These are phyloP conservation scores for Myxozyma melibiosi DNA, from an alignment of 805 yeast genomes.

Conservation along the genomic window DNA sequence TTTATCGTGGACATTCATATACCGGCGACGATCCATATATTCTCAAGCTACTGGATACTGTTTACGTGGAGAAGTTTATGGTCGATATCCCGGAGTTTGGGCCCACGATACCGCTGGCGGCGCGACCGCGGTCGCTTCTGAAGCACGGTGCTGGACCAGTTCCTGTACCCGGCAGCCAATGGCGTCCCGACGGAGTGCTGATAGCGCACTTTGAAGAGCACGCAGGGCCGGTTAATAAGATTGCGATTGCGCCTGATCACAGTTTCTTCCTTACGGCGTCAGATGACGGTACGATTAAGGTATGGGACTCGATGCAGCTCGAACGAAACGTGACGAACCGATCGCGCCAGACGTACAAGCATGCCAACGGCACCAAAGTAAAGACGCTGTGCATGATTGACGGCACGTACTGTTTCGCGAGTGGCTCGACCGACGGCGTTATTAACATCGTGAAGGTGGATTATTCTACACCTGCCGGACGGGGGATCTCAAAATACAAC, in stretches of 20 bases:
- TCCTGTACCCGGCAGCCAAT: conserved; percentile 9
- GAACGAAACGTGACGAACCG: conserved; percentile 56
- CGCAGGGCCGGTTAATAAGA: conserved; percentile 56
- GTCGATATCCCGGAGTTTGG: conserved; percentile 74
- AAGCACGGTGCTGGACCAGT: conserved; percentile 5
- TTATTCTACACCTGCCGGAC: conserved; percentile 21
- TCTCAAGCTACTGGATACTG: conserved; percentile 54
- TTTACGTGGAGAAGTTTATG: conserved; percentile 59
- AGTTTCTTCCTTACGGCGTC: conserved; percentile 77
- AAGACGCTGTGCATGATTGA: conserved; percentile 39
- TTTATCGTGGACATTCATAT: conserved; percentile 49
- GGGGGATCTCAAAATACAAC: conserved; percentile 30
- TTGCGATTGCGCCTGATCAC: conserved; percentile 62
- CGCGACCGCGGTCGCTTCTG: conserved; percentile 21
- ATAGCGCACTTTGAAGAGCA: conserved; percentile 69
- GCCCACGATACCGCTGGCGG: conserved; percentile 32
- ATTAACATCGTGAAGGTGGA: conserved; percentile 39
- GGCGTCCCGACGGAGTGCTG: conserved; percentile 54
- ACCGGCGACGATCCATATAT: conserved; percentile 69
- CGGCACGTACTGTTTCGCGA: conserved; percentile 39
- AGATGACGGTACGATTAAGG: conserved; percentile 65
- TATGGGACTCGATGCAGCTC: conserved; percentile 76
- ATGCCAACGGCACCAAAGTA: conserved; percentile 34
- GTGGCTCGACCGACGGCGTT: conserved; percentile 39
- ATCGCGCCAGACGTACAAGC: conserved; percentile 38